These are phyloP conservation scores for Aspergillus sp. DNA, from an alignment of 2,329 filamentous ascomycete genomes.

Conservation along the genomic window DNA sequence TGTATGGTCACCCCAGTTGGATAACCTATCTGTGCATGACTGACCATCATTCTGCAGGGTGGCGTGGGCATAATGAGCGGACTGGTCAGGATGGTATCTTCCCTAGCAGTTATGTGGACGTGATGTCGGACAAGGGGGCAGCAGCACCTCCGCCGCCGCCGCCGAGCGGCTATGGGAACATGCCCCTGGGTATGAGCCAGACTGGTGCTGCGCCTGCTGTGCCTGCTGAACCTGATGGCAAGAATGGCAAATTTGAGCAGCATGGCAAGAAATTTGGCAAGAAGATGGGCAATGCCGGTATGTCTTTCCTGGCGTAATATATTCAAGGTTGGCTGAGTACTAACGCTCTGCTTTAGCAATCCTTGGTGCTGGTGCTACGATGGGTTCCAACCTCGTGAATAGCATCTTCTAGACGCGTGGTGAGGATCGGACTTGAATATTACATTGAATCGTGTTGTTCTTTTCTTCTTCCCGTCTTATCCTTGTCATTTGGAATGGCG, in stretches of 20 bases:
- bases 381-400: conserved; percentile 84
- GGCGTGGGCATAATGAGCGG: conserved; percentile 81
- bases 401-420: conserved; percentile 62
- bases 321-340: neutral
- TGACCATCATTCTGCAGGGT: conserved; percentile 30
- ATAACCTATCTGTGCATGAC: neutral
- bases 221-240: conserved; percentile 31
- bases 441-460: too few species aligned
- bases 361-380: conserved; percentile 85
- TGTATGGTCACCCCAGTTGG: conserved; percentile 43
- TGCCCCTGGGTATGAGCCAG: conserved; percentile 68
- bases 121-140: conserved; percentile 56
- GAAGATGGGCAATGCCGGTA: conserved; percentile 69
- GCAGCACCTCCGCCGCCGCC: conserved; percentile 31
- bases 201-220: conserved; percentile 40
- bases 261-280: conserved; percentile 88
- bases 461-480: too few species aligned
- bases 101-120: conserved; percentile 76
- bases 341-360: conserved; percentile 52
- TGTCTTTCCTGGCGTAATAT: conserved; percentile 10
- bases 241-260: conserved; percentile 60
- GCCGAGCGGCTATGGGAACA: conserved; percentile 46
- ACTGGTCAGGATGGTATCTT: conserved; percentile 87
- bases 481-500: too few species aligned
- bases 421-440: too few species aligned